These are phyloP conservation scores for Diaporthe citri DNA, from an alignment of 2,329 filamentous ascomycete species.

Conservation along the genomic window DNA sequence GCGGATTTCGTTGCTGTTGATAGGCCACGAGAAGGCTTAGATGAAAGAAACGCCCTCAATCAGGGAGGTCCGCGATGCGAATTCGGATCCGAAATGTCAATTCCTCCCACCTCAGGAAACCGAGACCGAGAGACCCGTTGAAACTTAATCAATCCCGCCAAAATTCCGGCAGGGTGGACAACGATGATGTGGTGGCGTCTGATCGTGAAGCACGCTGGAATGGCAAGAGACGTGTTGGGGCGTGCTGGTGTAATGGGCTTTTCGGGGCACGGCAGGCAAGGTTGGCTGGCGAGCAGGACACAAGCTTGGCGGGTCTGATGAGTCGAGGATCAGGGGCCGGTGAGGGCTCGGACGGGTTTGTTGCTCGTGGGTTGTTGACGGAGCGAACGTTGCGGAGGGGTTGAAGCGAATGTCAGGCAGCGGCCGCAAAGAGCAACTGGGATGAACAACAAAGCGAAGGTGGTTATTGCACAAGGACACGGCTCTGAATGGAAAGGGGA, in stretches of 20 bases:
- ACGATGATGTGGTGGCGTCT: constrained; percentile 17
- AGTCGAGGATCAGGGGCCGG: constrained; percentile 26
- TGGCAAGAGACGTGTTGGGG: background rate
- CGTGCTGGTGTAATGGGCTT: constrained; percentile 15
- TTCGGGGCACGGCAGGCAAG: constrained; percentile 14
- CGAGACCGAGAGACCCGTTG: constrained; percentile 4
- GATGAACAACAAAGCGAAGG: constrained; percentile 32
- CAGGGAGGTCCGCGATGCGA: constrained; percentile 13
- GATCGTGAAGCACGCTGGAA: constrained; percentile 19
- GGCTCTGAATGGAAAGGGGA: constrained; percentile 7
- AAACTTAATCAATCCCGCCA: background rate
- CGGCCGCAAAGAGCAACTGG: constrained; percentile 9
- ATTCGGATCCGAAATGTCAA: constrained; percentile 2
- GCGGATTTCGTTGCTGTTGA: constrained; percentile 10
- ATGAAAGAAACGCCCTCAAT: background rate
- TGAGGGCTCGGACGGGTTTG: constrained; percentile 1
- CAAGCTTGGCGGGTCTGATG: constrained; percentile 20
- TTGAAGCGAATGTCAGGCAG: constrained; percentile 33
- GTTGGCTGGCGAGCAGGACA: constrained; percentile 14
- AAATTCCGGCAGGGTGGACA: background rate
- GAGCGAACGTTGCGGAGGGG: constrained; percentile 3
- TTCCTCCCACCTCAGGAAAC: background rate
- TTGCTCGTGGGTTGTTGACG: background rate
- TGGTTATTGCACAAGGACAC: constrained; percentile 23
- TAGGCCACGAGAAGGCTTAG: constrained; percentile 23